Conservation (phyloP, 352 stramenopile genomes). For the Elongisporangium prolatum region DNA sequence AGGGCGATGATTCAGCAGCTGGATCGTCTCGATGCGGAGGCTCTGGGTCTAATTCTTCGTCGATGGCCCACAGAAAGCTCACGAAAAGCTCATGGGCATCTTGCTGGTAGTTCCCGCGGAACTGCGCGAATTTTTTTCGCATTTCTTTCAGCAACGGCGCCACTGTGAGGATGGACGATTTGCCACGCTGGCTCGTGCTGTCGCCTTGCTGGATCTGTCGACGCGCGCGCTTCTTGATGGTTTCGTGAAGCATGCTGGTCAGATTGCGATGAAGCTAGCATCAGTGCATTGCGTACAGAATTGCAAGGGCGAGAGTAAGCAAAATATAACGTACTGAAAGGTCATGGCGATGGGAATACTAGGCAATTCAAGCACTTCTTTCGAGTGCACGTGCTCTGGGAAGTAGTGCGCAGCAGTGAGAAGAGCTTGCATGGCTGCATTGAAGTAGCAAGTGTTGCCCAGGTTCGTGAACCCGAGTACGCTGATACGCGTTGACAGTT, state of each 20-base stretch:
- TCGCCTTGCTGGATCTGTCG: constrained; percentile 18
- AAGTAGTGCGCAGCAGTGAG: constrained; percentile 84
- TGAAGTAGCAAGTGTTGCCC: constrained; percentile 95
- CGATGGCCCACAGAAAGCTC: constrained; percentile 89
- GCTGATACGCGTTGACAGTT: constrained; percentile 9
- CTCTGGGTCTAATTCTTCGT: constrained; percentile 62
- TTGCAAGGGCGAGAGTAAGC: background rate
- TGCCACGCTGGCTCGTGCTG: constrained; percentile 14
- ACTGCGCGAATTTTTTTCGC: constrained; percentile 87
- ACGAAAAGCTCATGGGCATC: constrained; percentile 95
- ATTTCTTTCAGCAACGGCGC: constrained; percentile 61
- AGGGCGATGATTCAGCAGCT: constrained; percentile 4
- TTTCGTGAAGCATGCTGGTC: constrained; percentile 50
- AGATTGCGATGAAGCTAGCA: background rate
- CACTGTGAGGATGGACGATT: constrained; percentile 47
- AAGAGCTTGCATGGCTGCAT: constrained; percentile 87
- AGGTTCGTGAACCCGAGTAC: constrained; percentile 82
- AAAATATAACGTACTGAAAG: constrained; percentile 36
- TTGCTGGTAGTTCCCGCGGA: constrained; percentile 94
- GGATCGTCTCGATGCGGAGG: constrained; percentile 5
- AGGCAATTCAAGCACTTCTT: constrained; percentile 53
- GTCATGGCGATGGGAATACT: constrained; percentile 87
- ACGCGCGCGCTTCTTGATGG: constrained; percentile 45
- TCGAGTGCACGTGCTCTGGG: constrained; percentile 39
- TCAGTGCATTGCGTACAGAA: constrained; percentile 3